Base-by-base conservation (phyloP, 306 rosid species). In the Elaeagnus macrophylla region DNA sequence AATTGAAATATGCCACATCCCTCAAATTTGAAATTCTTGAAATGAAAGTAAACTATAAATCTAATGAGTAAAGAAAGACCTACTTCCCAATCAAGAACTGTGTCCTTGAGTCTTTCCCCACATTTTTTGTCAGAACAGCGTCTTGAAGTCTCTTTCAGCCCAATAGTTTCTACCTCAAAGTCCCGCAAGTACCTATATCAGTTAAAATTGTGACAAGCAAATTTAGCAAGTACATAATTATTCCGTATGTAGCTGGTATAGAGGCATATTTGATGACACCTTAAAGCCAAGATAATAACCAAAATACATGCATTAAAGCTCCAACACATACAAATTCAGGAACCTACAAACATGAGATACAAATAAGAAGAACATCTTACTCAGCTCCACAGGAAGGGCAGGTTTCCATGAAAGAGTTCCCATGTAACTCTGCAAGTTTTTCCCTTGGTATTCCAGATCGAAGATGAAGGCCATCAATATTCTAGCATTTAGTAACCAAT, bases 31-130 rank as follows among this genome's bases (percentile, higher is more conserved):
- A 12, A 42, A 7, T 42, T 9, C 46, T 42, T 9, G 46, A 42
- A 42, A 9, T 42, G 13, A 9, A 9, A 9, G 46, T 5, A 9
- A 42, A 7, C 13, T 42, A 11, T 9, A 9, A 53, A 52, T 59
- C 54, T 9, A 74, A 59, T 63, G 17, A 11, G 13, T 19, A 13
- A 63, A 57, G 49, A 73, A 60, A 39, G 11, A 38, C 19, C 25
- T 82, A 91, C 96, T 94, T 91, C 99, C 99, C 99, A 91, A 74
- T 91, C 99, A 61, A 91, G 99, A 73, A 91, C 99, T 7, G 96
- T 86, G 71, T 91, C 99, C 83, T 74, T 86, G 53, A 91, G 85
- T 73, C 63, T 82, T 52, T 75, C 68, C 19, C 95, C 89, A 66
- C 99, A 91, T 62, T 77, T 71, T 62, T 57, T 50, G 58, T 75